phyloP scores from a whole-genome alignment of 2,329 filamentous ascomycete species.

The Penicillium hesseltinei region DNA sequence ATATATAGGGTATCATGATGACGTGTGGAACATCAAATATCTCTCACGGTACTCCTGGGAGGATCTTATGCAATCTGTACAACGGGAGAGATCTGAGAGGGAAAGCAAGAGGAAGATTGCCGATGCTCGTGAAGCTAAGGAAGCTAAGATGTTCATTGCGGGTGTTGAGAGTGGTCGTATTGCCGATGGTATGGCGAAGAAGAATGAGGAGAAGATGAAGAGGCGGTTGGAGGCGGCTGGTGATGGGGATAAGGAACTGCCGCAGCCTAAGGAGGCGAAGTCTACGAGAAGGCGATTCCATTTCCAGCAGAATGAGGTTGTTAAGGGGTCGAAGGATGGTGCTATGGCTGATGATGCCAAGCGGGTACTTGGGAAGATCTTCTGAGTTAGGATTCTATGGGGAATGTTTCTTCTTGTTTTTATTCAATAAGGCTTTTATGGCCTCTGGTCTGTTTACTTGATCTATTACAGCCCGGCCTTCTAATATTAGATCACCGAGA shows the following conservation, averaged over 20 bases:
- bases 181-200: constrained; percentile 45
- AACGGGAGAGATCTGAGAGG: constrained; percentile 42
- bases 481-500: neutral
- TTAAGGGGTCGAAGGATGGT: constrained; percentile 26
- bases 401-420: neutral
- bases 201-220: constrained; percentile 43
- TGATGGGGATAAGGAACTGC: constrained; percentile 13
- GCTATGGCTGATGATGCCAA: constrained; percentile 41
- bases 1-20: constrained; percentile 40
- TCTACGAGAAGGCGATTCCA: constrained; percentile 28
- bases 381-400: constrained; percentile 28
- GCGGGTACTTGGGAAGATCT: constrained; percentile 48
- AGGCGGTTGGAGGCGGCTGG: constrained; percentile 24
- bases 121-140: constrained; percentile 41
- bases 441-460: neutral
- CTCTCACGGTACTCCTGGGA: constrained; percentile 44
- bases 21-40: constrained; percentile 50
- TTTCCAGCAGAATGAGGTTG: constrained; percentile 47
- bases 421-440: neutral
- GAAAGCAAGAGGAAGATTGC: constrained; percentile 44
- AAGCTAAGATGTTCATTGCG: constrained; percentile 45
- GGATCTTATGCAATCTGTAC: constrained; percentile 47
- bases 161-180: constrained; percentile 44
- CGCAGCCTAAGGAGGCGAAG: constrained; percentile 12
- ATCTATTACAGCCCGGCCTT: neutral